Conservation (phyloP, 805 yeast genomes). For the Hanseniaspora mollemarum region DNA sequence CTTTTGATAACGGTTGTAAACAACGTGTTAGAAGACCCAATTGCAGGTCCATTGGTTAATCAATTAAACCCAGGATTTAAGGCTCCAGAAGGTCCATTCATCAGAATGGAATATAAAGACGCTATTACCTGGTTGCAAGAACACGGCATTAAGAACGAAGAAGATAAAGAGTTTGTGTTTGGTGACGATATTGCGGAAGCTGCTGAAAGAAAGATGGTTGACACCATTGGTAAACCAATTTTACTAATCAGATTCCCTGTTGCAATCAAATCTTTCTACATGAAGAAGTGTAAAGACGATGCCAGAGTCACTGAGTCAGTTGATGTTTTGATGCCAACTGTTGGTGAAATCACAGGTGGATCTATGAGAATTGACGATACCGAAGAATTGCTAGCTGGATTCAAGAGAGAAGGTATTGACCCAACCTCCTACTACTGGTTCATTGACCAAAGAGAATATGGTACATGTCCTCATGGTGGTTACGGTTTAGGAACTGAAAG, state of each 20-base stretch:
- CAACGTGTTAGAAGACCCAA: conserved; percentile 76
- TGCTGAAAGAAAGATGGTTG: conserved; percentile 98
- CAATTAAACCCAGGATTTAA: conserved; percentile 86
- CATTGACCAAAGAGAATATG: conserved; percentile 88
- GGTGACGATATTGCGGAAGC: conserved; percentile 99
- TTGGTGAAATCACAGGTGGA: conserved; percentile 98
- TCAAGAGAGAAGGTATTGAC: conserved; percentile 83
- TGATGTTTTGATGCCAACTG: conserved; percentile 97
- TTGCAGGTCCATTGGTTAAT: conserved; percentile 79
- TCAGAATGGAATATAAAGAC: conserved; percentile 79
- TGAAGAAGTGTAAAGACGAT: conserved; percentile 85
- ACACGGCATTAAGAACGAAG: conserved; percentile 88
- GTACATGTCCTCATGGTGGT: conserved; percentile 98
- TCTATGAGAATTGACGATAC: conserved; percentile 87
- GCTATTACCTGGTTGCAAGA: conserved; percentile 96
- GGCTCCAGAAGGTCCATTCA: conserved; percentile 76
- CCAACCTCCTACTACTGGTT: conserved; percentile 89
- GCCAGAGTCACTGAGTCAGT: conserved; percentile 95
- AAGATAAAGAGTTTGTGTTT: conserved; percentile 80
- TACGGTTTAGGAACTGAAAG: conserved; percentile 98
- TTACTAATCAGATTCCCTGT: conserved; percentile 90
- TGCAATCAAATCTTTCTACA: conserved; percentile 94
- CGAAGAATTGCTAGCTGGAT: conserved; percentile 78
- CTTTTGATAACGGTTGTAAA: conserved; percentile 58
- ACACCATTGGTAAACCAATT: conserved; percentile 83